Percentiles rank a stretch among this genome's conserved stretches.
These are phyloP conservation scores for Stereocaulon alpinum DNA, from an alignment of 495 filamentous ascomycete genomes.

Conservation along the genomic window DNA sequence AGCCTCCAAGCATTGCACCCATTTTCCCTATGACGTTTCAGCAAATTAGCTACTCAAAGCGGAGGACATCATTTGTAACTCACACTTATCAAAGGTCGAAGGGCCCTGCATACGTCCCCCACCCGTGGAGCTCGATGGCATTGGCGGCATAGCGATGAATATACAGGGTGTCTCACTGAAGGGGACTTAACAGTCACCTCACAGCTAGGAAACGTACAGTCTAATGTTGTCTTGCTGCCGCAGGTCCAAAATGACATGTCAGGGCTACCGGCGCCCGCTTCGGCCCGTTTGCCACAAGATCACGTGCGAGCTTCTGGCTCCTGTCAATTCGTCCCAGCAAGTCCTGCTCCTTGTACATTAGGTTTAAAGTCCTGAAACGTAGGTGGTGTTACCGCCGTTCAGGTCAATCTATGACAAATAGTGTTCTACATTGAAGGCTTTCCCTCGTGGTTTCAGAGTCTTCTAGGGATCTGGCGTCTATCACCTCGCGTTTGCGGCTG, in stretches of 20 bases:
- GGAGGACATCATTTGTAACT: constrained; percentile 26
- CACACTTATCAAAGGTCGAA: constrained; percentile 89
- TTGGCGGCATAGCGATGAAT: constrained; percentile 46
- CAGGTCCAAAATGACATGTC: no score
- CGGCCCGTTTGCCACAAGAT: constrained; percentile 9
- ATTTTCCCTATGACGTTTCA: constrained; percentile 66
- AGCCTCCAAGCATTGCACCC: constrained; percentile 95
- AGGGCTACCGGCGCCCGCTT: not conserved
- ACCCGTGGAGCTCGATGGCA: constrained; percentile 40
- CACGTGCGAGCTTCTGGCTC: constrained; percentile 9
- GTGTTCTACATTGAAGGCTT: not conserved
- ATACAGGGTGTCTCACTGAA: constrained; percentile 15
- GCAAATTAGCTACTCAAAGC: constrained; percentile 11
- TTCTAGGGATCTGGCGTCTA: constrained; percentile 8
- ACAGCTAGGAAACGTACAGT: no score
- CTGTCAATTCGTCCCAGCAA: not conserved
- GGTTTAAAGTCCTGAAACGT: not conserved
- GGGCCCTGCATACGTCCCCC: constrained; percentile 44
- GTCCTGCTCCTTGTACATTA: not conserved
- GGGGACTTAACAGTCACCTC: not conserved
- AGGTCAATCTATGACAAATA: not conserved
- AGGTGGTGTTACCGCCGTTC: not conserved
- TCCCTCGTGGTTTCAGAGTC: not conserved
- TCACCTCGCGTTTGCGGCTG: constrained; percentile 10
- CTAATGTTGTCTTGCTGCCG: no score